Evolutionary conservation across 75 land plant genomes (phyloP).

Genomic region (Cunninghamia lanceolata): DNA sequence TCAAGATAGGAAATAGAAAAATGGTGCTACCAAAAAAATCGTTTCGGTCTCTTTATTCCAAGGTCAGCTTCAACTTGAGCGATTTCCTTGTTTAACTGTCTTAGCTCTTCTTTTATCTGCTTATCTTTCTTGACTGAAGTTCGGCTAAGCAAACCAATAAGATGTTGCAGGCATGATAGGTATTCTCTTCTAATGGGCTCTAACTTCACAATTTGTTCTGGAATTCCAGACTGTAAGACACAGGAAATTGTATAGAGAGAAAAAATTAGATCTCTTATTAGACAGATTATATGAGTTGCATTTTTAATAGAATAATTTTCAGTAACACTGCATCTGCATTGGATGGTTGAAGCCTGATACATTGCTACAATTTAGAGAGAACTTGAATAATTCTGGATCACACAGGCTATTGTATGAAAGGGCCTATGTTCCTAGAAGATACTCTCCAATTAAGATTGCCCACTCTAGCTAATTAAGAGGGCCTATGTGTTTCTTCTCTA

Average conservation of each 20-base stretch:
- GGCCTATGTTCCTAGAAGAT: not conserved
- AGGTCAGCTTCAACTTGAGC: constrained; percentile 5
- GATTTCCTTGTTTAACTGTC: constrained; percentile 10
- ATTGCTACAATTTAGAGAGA: not conserved
- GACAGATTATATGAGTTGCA: not conserved
- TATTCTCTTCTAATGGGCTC: constrained; percentile 1
- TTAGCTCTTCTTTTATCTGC: not conserved
- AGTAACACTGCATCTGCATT: not conserved
- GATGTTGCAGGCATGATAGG: constrained; percentile 4
- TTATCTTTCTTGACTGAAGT: constrained; percentile 5
- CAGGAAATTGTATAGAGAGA: not conserved
- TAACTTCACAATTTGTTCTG: not conserved
- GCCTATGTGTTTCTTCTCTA: not conserved
- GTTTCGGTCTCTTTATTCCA: not conserved
- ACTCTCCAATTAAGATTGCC: not conserved
- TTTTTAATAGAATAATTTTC: not conserved
- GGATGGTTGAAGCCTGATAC: not conserved
- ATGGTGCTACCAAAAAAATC: not conserved
- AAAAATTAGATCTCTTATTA: not conserved
- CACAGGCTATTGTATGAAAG: not conserved
- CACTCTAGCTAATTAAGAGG: not conserved
- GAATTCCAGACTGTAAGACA: constrained; percentile 6
- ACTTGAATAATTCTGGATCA: not conserved
- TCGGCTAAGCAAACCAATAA: not conserved
- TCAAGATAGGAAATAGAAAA: not conserved